Evolutionary conservation across 2,329 filamentous ascomycete genomes (phyloP), one percentile per base, ranked within the genome.

Genomic region (Alternaria ventricosa): DNA sequence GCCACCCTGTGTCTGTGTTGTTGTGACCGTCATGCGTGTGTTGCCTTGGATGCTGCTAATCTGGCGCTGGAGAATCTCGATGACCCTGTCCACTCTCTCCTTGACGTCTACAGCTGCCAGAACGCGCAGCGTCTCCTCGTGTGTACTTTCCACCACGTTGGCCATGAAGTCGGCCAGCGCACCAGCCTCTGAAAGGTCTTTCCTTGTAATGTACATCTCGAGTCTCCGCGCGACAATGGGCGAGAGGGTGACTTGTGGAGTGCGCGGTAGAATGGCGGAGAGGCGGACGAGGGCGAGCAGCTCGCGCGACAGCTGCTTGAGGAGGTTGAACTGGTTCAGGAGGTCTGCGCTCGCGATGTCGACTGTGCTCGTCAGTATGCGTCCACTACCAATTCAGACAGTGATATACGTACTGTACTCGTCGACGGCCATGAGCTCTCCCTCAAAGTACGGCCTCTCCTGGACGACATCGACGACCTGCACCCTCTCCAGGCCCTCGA

Each of bases 161-260:
- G 93, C 91, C 93, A 99, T 97, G 78, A 98, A 98, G 78, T 99
- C 96, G 7, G 96, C 95, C 10, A 99, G 85, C 9, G 89, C 84
- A 3, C 95, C 95, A 1, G 94, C 94, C 70, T 98, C 94, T 45
- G 88, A 85, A 55, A 96, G 79, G 63, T 93, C 90, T 77, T 96
- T 96, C 78, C 91, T 89, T 30, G 89, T 87, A 67, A 99, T 97
- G 79, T 93, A 96, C 57, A 94, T 82, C 75, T 98, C 94, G 46
- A 99, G 87, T 56, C 94, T 89, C 55, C 94, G 89, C 0, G 93
- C 93, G 56, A 98, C 86, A n/a, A 95, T 83, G 1, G 95, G 94
- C 4, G 94, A 94, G 15, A 98, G 83, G 5, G 88, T 86, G 22
- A 87, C 85, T 51, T 86, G 83, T 25, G 89, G 88, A 45, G 88